These are phyloP conservation scores for Globisporangium nodosum DNA, from an alignment of 352 stramenopile genomes.

Conservation along the genomic window DNA sequence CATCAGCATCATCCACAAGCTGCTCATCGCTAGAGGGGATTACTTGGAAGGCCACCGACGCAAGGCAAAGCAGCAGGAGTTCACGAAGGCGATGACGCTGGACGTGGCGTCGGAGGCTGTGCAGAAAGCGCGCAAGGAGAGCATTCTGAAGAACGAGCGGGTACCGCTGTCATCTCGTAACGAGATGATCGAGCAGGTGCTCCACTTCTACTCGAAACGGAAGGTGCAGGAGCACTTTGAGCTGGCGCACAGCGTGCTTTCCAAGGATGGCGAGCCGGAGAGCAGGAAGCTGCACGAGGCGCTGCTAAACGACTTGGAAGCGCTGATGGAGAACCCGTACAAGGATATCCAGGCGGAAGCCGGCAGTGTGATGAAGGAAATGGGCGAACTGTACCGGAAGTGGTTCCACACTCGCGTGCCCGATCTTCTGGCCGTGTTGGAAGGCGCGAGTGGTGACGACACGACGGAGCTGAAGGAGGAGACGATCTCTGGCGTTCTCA, in stretches of 20 bases:
- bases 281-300: constrained; percentile 30
- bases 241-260: constrained; percentile 37
- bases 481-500: constrained; percentile 23
- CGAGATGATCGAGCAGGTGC: constrained; percentile 57
- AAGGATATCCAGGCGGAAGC: constrained; percentile 40
- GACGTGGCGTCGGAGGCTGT: constrained; percentile 49
- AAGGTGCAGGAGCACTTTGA: constrained; percentile 65
- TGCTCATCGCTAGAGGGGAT: constrained; percentile 54
- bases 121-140: constrained; percentile 19
- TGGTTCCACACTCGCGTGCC: constrained; percentile 47
- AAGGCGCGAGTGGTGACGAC: constrained; percentile 21
- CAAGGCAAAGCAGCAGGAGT: constrained; percentile 47
- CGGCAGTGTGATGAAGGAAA: constrained; percentile 41
- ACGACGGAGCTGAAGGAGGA: constrained; percentile 35
- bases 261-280: constrained; percentile 12
- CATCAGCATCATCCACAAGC: constrained; percentile 37
- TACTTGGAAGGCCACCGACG: constrained; percentile 31
- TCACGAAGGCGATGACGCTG: constrained; percentile 38
- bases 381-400: constrained; percentile 39
- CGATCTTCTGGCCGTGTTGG: constrained; percentile 36
- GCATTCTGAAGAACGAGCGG: constrained; percentile 11
- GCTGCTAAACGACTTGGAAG: constrained; percentile 41
- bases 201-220: constrained; percentile 54
- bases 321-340: constrained; percentile 51
- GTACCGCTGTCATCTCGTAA: constrained; percentile 49